Conservation (phyloP, 2,329 filamentous ascomycete species). For the Monilinia vaccinii-corymbosi region DNA sequence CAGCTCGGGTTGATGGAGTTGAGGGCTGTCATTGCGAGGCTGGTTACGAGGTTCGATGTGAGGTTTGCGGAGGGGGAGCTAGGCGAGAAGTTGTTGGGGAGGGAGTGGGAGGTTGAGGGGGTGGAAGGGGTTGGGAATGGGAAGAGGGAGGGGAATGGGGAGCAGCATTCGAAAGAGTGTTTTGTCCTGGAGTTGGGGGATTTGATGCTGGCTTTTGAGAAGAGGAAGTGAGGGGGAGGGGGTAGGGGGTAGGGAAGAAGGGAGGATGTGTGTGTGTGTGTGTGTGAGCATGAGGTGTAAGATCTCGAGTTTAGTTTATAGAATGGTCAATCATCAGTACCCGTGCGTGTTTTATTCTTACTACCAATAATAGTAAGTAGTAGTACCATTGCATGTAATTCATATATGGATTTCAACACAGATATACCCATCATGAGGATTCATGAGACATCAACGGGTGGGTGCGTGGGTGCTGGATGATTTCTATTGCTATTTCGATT, state of each 20-base stretch:
- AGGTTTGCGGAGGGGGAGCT: not conserved
- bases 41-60: not conserved
- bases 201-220: not conserved
- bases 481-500: too few relatives aligned
- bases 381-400: too few relatives aligned
- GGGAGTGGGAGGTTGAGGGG: not conserved
- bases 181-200: not conserved
- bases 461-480: too few relatives aligned
- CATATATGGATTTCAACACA: too few relatives aligned
- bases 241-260: too few relatives aligned
- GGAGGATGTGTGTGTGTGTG: not conserved
- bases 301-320: too few relatives aligned
- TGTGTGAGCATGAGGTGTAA: not conserved
- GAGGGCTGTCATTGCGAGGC: conserved; percentile 20
- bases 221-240: not conserved
- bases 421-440: too few relatives aligned
- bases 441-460: too few relatives aligned
- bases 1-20: conserved; percentile 29
- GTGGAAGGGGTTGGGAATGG: not conserved
- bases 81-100: not conserved
- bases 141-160: not conserved
- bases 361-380: too few relatives aligned
- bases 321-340: too few relatives aligned
- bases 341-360: too few relatives aligned
- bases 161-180: not conserved